Evolutionary conservation across 345 rosid genomes (phyloP), one percentile per base, ranked within the genome.

Genomic region (Camelina neglecta): DNA sequence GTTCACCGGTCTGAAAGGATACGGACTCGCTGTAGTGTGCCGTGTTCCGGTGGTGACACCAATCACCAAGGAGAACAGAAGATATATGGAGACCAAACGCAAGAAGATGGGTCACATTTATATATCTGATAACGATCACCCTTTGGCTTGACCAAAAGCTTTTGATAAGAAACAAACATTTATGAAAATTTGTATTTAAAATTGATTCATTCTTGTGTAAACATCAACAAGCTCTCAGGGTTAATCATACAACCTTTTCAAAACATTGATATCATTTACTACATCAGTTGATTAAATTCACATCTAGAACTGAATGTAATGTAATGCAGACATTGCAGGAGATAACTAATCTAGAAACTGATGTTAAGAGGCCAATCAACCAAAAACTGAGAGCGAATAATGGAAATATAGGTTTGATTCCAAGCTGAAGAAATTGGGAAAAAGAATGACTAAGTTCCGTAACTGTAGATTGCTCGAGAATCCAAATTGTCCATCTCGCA

Each of bases 101-200:
- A 81, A 84, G 68, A 93, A 87, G 80, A 93, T 89, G 97, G 93
- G 97, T 59, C 98, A 91, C 69, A 59, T 93, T 62, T 91, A 93
- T 65, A 90, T 89, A 24, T 89, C 96, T 41, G 96, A 91, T 69
- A 69, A 81, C n/a, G 73, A 60, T 60, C 87, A 82, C 8, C 89
- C 86, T 8, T 75, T 81, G 47, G 65, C 85, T 10, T 80, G 81
- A 76, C 86, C 84, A 63, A 53, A 80, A 36, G 65, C 58, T 45
- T 33, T 33, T 65, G 8, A 58, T 35, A 13, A 20, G 42, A 60
- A 60, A 38, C 48, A 3, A 20, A 39, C n/a, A 60, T 31, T 38
- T 60, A 2, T 38, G 29, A 60, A 60, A 2, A 2, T 59, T 10
- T 60, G 29, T 60, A 20, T 60, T 3, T 60, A 18, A 6, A 23